These are phyloP conservation scores for Citrus australasica DNA, from an alignment of 345 rosid genomes.

Conservation along the genomic window DNA sequence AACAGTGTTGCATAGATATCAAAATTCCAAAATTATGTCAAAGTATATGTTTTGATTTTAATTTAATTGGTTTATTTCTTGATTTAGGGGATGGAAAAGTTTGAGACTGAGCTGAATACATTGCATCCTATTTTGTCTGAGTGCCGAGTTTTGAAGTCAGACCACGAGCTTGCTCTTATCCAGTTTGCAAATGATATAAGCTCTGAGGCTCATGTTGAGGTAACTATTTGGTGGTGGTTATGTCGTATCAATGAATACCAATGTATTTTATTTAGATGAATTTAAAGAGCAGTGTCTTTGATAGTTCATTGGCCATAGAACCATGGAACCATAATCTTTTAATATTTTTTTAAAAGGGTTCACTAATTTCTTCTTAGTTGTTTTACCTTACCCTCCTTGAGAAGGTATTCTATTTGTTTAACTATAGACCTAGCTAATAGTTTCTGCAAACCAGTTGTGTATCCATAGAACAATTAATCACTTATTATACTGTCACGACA, in stretches of 20 bases:
- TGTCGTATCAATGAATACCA: neutral
- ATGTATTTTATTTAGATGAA: neutral
- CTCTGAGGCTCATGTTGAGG: slow-evolving; percentile 97
- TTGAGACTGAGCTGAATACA: slow-evolving; percentile 59
- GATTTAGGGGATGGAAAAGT: slow-evolving; percentile 69
- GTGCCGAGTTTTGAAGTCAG: slow-evolving; percentile 84
- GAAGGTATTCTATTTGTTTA: neutral
- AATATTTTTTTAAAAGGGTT: neutral
- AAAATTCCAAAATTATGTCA: neutral
- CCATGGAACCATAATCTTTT: neutral
- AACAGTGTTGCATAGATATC: neutral
- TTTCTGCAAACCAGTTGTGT: neutral
- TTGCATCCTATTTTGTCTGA: slow-evolving; percentile 91
- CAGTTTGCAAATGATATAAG: slow-evolving; percentile 96
- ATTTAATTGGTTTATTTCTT: slow-evolving; percentile 5
- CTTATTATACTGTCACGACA: no score
- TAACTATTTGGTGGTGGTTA: slow-evolving; percentile 12
- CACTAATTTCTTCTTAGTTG: neutral
- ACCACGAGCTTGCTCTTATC: slow-evolving; percentile 73
- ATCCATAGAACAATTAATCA: no score
- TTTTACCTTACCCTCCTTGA: neutral
- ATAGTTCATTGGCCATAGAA: neutral
- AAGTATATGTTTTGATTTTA: slow-evolving; percentile 2
- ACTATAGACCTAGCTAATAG: neutral
- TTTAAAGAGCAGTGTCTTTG: neutral